phyloP scores from a whole-genome alignment of 768 basidiomycete genomes.

The Boletus coccyginus region DNA sequence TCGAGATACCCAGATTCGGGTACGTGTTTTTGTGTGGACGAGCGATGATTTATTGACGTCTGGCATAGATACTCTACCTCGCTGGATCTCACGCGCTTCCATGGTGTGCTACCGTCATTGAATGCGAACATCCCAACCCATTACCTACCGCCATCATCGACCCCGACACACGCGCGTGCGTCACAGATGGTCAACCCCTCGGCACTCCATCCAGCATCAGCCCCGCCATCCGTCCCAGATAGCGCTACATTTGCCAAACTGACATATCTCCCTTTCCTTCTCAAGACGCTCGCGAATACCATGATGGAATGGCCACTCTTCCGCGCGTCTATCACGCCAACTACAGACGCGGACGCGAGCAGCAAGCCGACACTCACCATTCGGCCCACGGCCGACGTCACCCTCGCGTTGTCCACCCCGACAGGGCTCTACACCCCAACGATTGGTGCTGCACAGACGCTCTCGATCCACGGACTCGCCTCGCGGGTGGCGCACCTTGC shows the following conservation, averaged over 20 bases:
- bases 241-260: conserved; percentile 59
- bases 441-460: conserved; percentile 50
- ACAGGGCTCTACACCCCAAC: conserved; percentile 85
- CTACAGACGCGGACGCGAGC: conserved; percentile 10
- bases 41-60: not conserved
- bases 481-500: conserved; percentile 59
- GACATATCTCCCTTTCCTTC: conserved; percentile 79
- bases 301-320: conserved; percentile 87
- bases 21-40: conserved; percentile 28
- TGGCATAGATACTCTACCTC: conserved; percentile 62
- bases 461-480: conserved; percentile 59
- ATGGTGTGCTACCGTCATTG: conserved; percentile 58
- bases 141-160: conserved; percentile 43
- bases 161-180: conserved; percentile 20
- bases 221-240: conserved; percentile 44
- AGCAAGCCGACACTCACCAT: conserved; percentile 67
- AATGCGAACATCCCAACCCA: conserved; percentile 69
- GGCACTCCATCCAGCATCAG: conserved; percentile 38
- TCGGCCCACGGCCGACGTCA: conserved; percentile 73
- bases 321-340: conserved; percentile 65
- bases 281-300: conserved; percentile 77
- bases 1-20: conserved; percentile 86
- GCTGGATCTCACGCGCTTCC: conserved; percentile 69
- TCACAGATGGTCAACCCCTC: conserved; percentile 37
- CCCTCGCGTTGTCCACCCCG: conserved; percentile 73